Evolutionary conservation across 306 rosid species (phyloP), one percentile per base, ranked within the genome.

Genomic region (Begonia masoniana): DNA sequence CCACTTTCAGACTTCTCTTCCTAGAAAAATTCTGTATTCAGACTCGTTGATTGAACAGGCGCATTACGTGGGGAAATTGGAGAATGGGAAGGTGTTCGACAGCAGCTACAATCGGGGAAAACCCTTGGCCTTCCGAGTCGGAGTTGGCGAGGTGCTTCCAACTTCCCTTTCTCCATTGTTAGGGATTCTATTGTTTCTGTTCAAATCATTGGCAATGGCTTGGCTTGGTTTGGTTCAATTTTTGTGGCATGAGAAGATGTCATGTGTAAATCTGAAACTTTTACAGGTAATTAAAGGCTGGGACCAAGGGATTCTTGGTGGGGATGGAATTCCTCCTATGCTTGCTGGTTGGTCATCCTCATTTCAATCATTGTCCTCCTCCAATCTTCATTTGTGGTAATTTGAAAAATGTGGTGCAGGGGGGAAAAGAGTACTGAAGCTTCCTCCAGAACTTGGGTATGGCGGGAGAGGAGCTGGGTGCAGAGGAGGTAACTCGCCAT

Each of bases 381-480:
- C 39, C 47, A 45, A 45, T n/a, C 7, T n/a, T 24, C 52, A 10
- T 47, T 3, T 43, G 31, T 14, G 19, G 54, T 47, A 13, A 23
- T 12, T n/a, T 10, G 13, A 12, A 14, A 15, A 19, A 19, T 73
- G 57, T 48, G 54, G 9, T 57, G 50, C 54, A 89, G 97, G 97
- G 41, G 95, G 97, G 19, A 89, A 89, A 61, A 76, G 97, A 21
- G 52, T 68, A 47, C 61, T 85, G 71, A 89, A 85, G 84, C 71
- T 89, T 77, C 97, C 97, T 62, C 91, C 97, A 50, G 70, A 82
- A 66, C 94, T 89, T 53, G 97, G 77, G 41, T 89, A 89, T 45
- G 97, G 97, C 50, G 58, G 69, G 12, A 81, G 97, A 71, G 97
- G 95, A 16, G 97, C 97, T 50, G 97, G 97, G 14, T 85, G 97